Conservation (phyloP, 2,329 filamentous ascomycete genomes). For the Dryadomyces quercivorus region DNA sequence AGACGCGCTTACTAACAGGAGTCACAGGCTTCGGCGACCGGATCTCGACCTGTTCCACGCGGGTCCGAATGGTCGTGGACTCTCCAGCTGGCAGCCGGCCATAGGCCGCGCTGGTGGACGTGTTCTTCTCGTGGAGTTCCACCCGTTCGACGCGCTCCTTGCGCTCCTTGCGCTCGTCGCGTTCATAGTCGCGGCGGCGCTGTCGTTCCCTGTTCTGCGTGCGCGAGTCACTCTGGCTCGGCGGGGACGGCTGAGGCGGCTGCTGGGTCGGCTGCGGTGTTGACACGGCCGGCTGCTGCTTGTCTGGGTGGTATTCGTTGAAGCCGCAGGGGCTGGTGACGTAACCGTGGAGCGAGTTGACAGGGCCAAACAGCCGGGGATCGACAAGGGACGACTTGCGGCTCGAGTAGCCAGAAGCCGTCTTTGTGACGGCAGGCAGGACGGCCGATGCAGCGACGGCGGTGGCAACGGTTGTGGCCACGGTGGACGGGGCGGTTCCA, state of each 20-base stretch:
- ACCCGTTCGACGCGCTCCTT: too few species aligned
- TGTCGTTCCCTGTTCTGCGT: not conserved
- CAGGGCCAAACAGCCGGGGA: slow-evolving; percentile 44
- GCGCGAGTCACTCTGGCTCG: slow-evolving; percentile 11
- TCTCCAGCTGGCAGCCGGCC: too few species aligned
- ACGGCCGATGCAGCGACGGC: not conserved
- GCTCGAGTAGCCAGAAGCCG: not conserved
- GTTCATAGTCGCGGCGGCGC: not conserved
- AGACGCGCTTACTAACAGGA: slow-evolving; percentile 58
- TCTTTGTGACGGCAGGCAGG: not conserved
- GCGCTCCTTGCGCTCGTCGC: not conserved
- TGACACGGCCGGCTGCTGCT: not conserved
- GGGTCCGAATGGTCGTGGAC: not conserved
- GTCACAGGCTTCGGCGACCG: slow-evolving; percentile 74
- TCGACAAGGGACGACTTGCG: slow-evolving; percentile 41
- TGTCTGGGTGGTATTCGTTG: slow-evolving; percentile 24
- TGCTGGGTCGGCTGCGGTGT: not conserved
- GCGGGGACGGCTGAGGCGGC: slow-evolving; percentile 2
- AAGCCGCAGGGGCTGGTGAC: slow-evolving; percentile 45
- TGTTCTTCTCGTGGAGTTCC: too few species aligned
- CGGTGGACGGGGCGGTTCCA: not conserved
- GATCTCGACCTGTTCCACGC: slow-evolving; percentile 32
- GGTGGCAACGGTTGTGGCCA: not conserved
- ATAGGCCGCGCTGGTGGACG: too few species aligned
- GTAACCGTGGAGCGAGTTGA: slow-evolving; percentile 47